A percentile compares a stretch with the other conserved stretches of the same genome.
Evolutionary conservation across 768 basidiomycete genomes (phyloP).

Genomic region (Tricholoma sp.): DNA sequence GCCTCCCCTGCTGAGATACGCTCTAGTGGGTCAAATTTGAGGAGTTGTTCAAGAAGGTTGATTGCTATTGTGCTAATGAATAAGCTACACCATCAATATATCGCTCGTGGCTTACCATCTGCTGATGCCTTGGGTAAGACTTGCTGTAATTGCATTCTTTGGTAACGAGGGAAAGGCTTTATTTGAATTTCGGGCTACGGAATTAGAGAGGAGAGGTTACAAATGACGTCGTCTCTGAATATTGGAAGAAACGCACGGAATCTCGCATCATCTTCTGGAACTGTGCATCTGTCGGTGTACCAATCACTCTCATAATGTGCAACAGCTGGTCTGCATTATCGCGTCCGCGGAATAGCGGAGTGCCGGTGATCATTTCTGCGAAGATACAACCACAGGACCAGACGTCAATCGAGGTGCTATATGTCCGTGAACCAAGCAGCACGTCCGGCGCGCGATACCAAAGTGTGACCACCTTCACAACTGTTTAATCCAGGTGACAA

Average conservation of each 20-base stretch:
- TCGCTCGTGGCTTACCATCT: conserved; percentile 46
- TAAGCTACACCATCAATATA: background rate
- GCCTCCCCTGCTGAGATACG: conserved; percentile 91
- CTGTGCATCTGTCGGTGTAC: conserved; percentile 87
- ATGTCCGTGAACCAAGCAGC: conserved; percentile 92
- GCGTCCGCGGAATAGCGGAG: conserved; percentile 92
- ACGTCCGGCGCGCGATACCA: conserved; percentile 99
- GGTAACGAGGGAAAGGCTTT: conserved; percentile 84
- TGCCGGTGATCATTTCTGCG: conserved; percentile 98
- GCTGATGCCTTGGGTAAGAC: conserved; percentile 83
- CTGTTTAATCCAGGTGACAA: conserved; percentile 3
- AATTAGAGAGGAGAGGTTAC: background rate
- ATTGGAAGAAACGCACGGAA: conserved; percentile 53
- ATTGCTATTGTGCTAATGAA: conserved; percentile 51
- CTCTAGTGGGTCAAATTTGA: conserved; percentile 94
- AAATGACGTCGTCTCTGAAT: background rate
- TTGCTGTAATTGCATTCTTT: conserved; percentile 76
- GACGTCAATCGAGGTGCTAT: conserved; percentile 97
- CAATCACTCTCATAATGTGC: conserved; percentile 96
- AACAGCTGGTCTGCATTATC: conserved; percentile 98
- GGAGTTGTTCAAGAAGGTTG: conserved; percentile 88
- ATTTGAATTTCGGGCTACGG: conserved; percentile 73
- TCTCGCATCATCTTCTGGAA: conserved; percentile 87
- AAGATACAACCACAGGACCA: conserved; percentile 99
- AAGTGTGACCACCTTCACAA: conserved; percentile 81